phyloP scores from a whole-genome alignment of 768 basidiomycete genomes.

The Boletus fagicola region DNA sequence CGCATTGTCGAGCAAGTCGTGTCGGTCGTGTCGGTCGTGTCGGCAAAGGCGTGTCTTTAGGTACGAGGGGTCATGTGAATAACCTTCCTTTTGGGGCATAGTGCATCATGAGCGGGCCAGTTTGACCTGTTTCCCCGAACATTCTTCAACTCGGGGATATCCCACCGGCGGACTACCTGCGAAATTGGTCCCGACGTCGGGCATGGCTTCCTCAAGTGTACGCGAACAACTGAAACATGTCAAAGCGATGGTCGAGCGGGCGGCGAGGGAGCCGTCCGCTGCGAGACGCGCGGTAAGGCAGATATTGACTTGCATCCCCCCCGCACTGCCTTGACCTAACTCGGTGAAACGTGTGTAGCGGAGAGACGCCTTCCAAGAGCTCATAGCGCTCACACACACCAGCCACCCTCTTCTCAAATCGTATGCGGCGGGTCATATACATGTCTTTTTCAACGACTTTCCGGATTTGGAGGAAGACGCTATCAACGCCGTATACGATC shows the following conservation, averaged over 20 bases:
- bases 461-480: slow-evolving; percentile 71
- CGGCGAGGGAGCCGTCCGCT: slow-evolving; percentile 39
- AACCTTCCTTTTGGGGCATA: slow-evolving; percentile 18
- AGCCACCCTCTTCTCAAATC: slow-evolving; percentile 47
- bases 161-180: neutral
- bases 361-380: slow-evolving; percentile 47
- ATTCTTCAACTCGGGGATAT: neutral
- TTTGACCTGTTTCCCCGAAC: slow-evolving; percentile 1
- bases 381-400: slow-evolving; percentile 55
- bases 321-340: slow-evolving; percentile 6
- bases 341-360: slow-evolving; percentile 38
- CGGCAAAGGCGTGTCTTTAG: neutral
- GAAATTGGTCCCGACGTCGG: neutral
- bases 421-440: slow-evolving; percentile 57
- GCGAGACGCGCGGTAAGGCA: slow-evolving; percentile 40
- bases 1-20: slow-evolving; percentile 23
- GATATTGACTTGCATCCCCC: neutral
- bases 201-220: slow-evolving; percentile 23
- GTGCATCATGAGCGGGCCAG: slow-evolving; percentile 7
- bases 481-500: slow-evolving; percentile 75
- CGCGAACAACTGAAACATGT: slow-evolving; percentile 22
- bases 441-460: slow-evolving; percentile 60
- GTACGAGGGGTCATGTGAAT: slow-evolving; percentile 17
- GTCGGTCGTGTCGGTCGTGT: neutral
- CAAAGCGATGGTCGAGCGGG: slow-evolving; percentile 43